Base-by-base conservation (phyloP, 2,329 filamentous ascomycete species). In the Fusarium mexicanum region DNA sequence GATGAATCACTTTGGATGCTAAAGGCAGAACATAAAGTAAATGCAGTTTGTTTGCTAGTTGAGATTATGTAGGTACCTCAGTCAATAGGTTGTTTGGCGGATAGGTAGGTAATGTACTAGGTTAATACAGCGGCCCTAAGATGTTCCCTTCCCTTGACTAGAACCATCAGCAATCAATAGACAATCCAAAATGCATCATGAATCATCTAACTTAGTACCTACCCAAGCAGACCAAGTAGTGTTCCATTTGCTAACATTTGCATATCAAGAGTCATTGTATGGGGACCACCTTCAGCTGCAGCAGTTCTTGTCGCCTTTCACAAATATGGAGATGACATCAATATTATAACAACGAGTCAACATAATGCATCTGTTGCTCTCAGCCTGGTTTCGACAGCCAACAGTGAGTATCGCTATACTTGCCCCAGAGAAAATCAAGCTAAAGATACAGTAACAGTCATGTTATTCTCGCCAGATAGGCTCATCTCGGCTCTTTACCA, bases 321-420 rank as follows among this genome's bases (percentile, higher is more conserved):
- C 5, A 24, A 61, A 26, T 16, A 68, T 68, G 64, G 46, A 68
- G 51, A 43, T 48, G 64, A 24, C 47, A 43, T 64, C 29, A 24
- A 63, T 13, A 64, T 31, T 14, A 22, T 44, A 38, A 24, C 35
- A 14, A n/a, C 35, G 17, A 62, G 53, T 16, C 40, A 58, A 61
- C 13, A 74, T 53, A 37, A 41, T 62, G 18, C 16, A 18, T 20
- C 55, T 10, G 10, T 51, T 31, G 43, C 50, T 37, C 18, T 69
- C n/a, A 17, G 37, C 29, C 18, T 65, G 47, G 38, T 46, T 40
- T 12, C 38, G 11, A 47, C 55, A 43, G 13, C 46, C 61, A 35
- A 48, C 38, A n/a, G 73, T 71, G 62, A 69, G 64, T 29, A 33
- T 48, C 6, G n/a, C 22, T 33, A 18, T 67, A 24, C 13, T 43